Evolutionary conservation across 345 rosid species (phyloP).

Genomic region (Eutrema yunnanense): DNA sequence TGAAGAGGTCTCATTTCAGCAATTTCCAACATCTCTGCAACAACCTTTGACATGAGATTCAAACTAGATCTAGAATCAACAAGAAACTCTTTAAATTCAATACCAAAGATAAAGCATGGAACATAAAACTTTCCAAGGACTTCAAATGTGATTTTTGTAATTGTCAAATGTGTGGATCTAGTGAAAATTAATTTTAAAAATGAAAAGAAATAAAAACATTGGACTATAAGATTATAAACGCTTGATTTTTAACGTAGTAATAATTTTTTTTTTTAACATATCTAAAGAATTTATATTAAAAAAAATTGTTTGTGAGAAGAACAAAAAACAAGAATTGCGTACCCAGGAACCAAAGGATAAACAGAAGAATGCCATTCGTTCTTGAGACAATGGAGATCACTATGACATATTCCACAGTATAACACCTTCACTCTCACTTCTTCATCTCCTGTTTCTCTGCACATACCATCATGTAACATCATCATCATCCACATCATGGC

Average conservation of each 20-base stretch:
- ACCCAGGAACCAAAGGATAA: constrained; percentile 77
- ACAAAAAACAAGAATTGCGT: not conserved
- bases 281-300: not conserved
- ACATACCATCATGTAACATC: not conserved
- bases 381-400: constrained; percentile 44
- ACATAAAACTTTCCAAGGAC: no score
- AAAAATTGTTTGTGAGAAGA: not conserved
- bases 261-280: not conserved
- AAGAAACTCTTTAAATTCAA: no score
- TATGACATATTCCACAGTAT: constrained; percentile 72
- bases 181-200: not conserved
- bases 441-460: constrained; percentile 50
- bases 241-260: not conserved
- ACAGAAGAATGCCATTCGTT: constrained; percentile 48
- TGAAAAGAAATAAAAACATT: no score
- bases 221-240: not conserved
- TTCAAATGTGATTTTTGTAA: no score
- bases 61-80: no score
- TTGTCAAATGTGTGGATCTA: no score
- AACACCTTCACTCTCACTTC: constrained; percentile 58
- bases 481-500: not conserved
- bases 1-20: no score
- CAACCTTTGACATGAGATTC: no score
- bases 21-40: no score
- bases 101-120: no score